Evolutionary conservation across 225 moss, liverwort and hornwort species (phyloP).

Genomic region (Takakia lepidozioides): DNA sequence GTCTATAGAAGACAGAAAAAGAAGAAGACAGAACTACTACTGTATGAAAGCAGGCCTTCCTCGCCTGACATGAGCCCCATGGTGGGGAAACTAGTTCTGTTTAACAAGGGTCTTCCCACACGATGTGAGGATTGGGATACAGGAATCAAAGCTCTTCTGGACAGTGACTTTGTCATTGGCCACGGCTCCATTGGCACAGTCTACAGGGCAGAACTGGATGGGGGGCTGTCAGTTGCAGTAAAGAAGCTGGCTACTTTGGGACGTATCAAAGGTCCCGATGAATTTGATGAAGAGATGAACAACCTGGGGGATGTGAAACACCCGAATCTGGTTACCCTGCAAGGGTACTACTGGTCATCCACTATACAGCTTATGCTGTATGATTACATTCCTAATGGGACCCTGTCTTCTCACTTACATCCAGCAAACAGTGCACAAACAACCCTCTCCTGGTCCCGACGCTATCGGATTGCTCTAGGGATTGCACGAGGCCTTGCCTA

Average conservation of each 20-base stretch:
- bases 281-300: constrained; percentile 68
- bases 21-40: constrained; percentile 16
- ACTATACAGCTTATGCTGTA: constrained; percentile 61
- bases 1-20: constrained; percentile 23
- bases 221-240: constrained; percentile 51
- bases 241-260: constrained; percentile 60
- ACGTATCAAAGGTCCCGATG: constrained; percentile 53
- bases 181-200: constrained; percentile 59
- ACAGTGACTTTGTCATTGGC: constrained; percentile 49
- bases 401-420: constrained; percentile 50
- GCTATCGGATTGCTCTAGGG: constrained; percentile 61
- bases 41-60: constrained; percentile 39
- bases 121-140: constrained; percentile 50
- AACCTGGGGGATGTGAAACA: constrained; percentile 49
- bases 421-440: constrained; percentile 10
- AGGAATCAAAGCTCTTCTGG: constrained; percentile 57
- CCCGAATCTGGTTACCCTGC: constrained; percentile 60
- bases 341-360: constrained; percentile 71
- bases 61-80: constrained; percentile 45
- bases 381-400: constrained; percentile 62
- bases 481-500: constrained; percentile 60
- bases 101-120: constrained; percentile 44
- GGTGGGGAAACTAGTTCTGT: constrained; percentile 62
- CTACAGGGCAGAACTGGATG: constrained; percentile 48
- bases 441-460: constrained; percentile 47